Base-by-base conservation (phyloP, 1,284 basidiomycete species). In the Malassezia furfur region DNA sequence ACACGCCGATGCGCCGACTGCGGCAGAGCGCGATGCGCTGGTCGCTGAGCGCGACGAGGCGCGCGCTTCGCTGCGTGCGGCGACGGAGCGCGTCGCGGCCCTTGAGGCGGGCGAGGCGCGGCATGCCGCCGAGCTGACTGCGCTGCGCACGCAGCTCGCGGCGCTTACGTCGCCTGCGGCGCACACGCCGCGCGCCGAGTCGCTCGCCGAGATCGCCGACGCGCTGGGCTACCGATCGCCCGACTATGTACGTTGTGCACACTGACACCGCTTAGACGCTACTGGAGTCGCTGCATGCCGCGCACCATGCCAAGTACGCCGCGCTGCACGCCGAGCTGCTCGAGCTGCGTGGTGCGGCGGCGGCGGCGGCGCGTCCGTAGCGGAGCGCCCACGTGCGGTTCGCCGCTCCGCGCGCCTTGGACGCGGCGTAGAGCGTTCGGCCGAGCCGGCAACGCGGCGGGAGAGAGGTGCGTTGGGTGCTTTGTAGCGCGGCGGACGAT, bases 201-300 rank as follows among this genome's bases (percentile, higher is more conserved):
- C n/a, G 36, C 21, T 54, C 1, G 47, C 46, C 2, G 39, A 41
- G 12, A 48, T 55, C n/a, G 53, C 48, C 10, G 15, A 25, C 3
- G 32, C 28, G 7, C 41, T 55, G 9, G 53, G 53, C 21, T 55
- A 55, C 34, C 6, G 14, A 11, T 32, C 44, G 12, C 25, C 53
- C 10, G 50, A 57, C 14, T 57, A 57, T 45, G 54, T 57, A 48
- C 50, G 54, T 51, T 31, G 5, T 19, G 6, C 9, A n/a, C 4
- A 34, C 48, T 44, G n/a, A 55, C 41, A n/a, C n/a, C n/a, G n/a
- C 40, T n/a, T 28, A 55, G 53, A 37, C 48, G 2, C 39, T 55
- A 5, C 8, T 46, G n/a, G 53, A 55, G 19, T 38, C 41, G 54
- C 45, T 57, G 9, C 54, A 57, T 48, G 54, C 54, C 8, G 54